Evolutionary conservation across 2,329 filamentous ascomycete species (phyloP), one percentile per base, ranked within the genome.

Genomic region (Rachicladosporium sp.): DNA sequence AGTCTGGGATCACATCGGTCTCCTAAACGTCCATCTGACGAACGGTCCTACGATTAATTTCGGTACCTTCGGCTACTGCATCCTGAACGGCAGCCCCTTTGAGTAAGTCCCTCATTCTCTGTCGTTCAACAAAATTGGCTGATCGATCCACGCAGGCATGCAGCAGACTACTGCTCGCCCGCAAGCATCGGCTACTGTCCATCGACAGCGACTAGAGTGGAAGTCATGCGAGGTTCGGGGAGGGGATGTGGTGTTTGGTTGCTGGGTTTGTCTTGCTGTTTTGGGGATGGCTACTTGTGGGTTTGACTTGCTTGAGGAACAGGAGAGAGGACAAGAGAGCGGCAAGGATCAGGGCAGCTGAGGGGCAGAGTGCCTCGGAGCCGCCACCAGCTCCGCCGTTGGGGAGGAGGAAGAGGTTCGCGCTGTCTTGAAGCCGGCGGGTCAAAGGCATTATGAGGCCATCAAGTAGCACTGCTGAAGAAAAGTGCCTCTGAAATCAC

Each of bases 31-130:
- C 43, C 58, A 65, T 36, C 59, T 77, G 12, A 56, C 56, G 33
- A 61, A 64, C 46, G 48, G 53, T 19, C 59, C 57, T 3, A 43
- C 46, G 8, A 56, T 77, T 27, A 65, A 61, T 2, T 77, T 75
- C 56, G 76, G 76, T 33, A 74, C 72, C 0, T 79, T 78, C 58
- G 76, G 76, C 6, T 74, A 69, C 54, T 80, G 76, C 52, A 48
- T 63, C 27, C 48, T 57, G 29, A 49, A 61, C 48, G 52, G 53
- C 10, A 31, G 39, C 7, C 35, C 21, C 8, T 31, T 15, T 33
- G 39, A 41, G 39, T 41, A 11, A 33, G 34, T 38, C 11, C 10
- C 9, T 8, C 2, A 12, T 12, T 15, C 5, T 2, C 8, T n/a
- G 27, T 27, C 11, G 6, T 23, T 13, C 36, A 10, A 8, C 7